Conservation (phyloP, 1,284 basidiomycete genomes). For the Trametes versicolor region DNA sequence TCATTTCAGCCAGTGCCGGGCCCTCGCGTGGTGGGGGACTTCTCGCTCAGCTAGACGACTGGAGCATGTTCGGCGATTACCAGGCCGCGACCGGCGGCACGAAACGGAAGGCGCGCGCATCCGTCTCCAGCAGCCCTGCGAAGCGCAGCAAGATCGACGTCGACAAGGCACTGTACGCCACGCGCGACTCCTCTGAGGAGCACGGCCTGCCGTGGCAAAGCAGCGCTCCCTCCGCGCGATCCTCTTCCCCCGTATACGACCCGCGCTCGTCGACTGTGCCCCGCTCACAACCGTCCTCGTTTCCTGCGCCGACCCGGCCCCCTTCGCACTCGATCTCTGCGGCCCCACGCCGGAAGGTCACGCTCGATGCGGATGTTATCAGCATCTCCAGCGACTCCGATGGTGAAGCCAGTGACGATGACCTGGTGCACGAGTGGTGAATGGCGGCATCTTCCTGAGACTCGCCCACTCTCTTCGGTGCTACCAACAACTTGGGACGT, state of each 20-base stretch:
- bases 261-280: conserved; percentile 13
- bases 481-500: too few species aligned
- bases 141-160: conserved; percentile 13
- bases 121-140: background rate
- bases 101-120: background rate
- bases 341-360: background rate
- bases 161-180: too few species aligned
- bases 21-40: too few species aligned
- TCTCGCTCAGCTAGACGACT: background rate
- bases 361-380: conserved; percentile 26
- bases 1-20: too few species aligned
- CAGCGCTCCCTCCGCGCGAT: background rate
- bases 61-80: background rate
- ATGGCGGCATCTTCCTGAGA: too few species aligned
- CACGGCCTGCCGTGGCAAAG: conserved; percentile 6
- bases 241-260: conserved; percentile 11
- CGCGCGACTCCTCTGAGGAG: conserved; percentile 3
- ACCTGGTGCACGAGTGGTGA: conserved; percentile 5
- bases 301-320: conserved; percentile 15
- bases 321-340: conserved; percentile 1
- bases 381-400: conserved; percentile 33
- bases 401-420: conserved; percentile 9
- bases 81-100: background rate
- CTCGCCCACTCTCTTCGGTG: too few species aligned
- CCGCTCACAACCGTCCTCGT: conserved; percentile 17